Evolutionary conservation across 2,329 filamentous ascomycete species (phyloP).

Genomic region (Ophiostoma sp.): DNA sequence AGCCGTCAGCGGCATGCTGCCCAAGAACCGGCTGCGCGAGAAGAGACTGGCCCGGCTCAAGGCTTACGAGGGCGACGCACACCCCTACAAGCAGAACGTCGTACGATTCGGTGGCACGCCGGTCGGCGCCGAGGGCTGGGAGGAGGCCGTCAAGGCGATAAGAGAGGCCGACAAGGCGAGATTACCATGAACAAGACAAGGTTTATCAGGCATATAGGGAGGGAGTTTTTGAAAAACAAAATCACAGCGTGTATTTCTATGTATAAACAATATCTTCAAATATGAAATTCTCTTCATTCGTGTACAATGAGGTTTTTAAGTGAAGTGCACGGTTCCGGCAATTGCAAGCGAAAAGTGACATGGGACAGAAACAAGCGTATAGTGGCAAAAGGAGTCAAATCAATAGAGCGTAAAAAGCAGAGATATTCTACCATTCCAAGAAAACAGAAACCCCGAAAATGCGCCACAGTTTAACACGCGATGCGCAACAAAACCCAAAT

Average conservation of each 20-base stretch:
- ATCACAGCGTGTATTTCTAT: conserved; percentile 20
- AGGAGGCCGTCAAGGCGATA: conserved; percentile 45
- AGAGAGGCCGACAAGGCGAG: conserved; percentile 45
- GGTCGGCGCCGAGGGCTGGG: conserved; percentile 57
- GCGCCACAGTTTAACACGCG: conserved; percentile 1
- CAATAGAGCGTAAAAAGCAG: neutral
- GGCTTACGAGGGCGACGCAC: conserved; percentile 88
- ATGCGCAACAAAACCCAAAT: neutral
- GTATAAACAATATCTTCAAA: neutral
- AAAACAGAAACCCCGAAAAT: neutral
- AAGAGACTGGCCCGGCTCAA: conserved; percentile 85
- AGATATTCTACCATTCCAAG: neutral
- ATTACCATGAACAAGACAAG: conserved; percentile 44
- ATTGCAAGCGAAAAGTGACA: neutral
- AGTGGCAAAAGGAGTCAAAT: neutral
- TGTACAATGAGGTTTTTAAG: neutral
- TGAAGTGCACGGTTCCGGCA: neutral
- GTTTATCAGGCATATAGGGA: neutral
- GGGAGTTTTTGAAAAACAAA: neutral
- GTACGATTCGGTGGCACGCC: conserved; percentile 66
- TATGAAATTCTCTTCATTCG: neutral
- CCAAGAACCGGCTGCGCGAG: conserved; percentile 91
- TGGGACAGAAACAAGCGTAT: neutral
- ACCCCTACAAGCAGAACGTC: conserved; percentile 90
- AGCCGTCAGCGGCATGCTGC: conserved; percentile 95